phyloP scores from a whole-genome alignment of 345 rosid genomes.

The Eucalyptus microcorys region DNA sequence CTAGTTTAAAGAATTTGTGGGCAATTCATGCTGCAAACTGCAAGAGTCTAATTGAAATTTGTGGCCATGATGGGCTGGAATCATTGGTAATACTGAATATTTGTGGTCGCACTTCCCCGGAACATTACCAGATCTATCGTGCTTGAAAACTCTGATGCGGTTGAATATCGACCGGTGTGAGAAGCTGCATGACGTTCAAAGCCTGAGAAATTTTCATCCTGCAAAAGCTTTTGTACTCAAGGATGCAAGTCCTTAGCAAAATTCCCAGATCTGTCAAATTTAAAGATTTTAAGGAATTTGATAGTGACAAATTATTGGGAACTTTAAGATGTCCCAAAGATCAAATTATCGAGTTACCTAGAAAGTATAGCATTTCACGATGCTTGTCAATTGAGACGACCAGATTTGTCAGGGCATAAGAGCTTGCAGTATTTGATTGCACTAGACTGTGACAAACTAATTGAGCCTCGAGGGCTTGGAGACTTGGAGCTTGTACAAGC shows the following conservation, averaged over 20 bases:
- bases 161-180: fast-evolving
- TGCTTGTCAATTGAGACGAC: not conserved
- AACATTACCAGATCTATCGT: not conserved
- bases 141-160: not conserved
- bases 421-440: too few species aligned
- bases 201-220: not conserved
- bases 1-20: not conserved
- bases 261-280: not conserved
- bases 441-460: too few species aligned
- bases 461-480: too few species aligned
- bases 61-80: not conserved
- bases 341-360: not conserved
- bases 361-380: not conserved
- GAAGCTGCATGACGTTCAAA: not conserved
- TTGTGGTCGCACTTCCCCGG: not conserved
- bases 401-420: too few species aligned
- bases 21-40: not conserved
- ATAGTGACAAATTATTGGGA: not conserved
- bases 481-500: not conserved
- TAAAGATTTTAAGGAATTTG: not conserved
- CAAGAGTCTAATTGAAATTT: not conserved
- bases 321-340: not conserved
- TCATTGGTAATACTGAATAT: not conserved
- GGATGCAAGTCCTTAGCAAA: not conserved
- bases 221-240: not conserved